Base-by-base conservation (phyloP, 1,284 basidiomycete genomes). In the Athelia psychrophila region DNA sequence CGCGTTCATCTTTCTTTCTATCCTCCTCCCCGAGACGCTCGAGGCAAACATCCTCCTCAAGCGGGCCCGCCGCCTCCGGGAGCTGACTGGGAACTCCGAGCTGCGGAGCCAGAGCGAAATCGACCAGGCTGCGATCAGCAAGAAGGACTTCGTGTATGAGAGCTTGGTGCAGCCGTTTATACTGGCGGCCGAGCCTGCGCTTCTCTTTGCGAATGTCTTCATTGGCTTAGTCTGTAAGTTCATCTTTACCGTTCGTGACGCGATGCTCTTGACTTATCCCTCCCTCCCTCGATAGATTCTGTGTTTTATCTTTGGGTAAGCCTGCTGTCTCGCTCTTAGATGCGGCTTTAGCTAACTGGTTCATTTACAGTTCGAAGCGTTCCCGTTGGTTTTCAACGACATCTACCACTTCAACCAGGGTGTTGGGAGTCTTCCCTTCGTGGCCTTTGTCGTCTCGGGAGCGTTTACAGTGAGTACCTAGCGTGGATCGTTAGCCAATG, bases 11-110 rank as follows among this genome's bases (percentile, higher is more conserved):
- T 50, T 71, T 22, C 70, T 80, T 58, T 49, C 78, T 46, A 68
- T 84, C 58, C 65, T 75, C 45, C 60, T 86, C 20, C 76, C 77
- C 35, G 76, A 83, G 70, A 83, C 82, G 0, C 67, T 63, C 23
- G 61, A 60, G 23, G 58, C 60, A 33, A 54, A 80, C 46, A 74
- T 86, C 38, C 69, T 86, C 23, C 58, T 60, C 46, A 62, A 59
- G 23, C 65, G 68, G 12, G 66, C 66, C 2, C 44, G 35, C 22
- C 59, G 67, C 38, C 52, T 69, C 27, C 60, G 68, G 18, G 52
- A 56, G 22, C 52, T 62, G 8, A 67, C 65, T 1, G 65, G 68
- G 18, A 63, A 69, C 52, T 27, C 51, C 6, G 51, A 58, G 12
- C 53, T 68, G 15, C 57, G 58, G 44, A 60, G 61, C 20, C 49